These are phyloP conservation scores for Vigna trinervia DNA, from an alignment of 306 rosid genomes.

Conservation along the genomic window DNA sequence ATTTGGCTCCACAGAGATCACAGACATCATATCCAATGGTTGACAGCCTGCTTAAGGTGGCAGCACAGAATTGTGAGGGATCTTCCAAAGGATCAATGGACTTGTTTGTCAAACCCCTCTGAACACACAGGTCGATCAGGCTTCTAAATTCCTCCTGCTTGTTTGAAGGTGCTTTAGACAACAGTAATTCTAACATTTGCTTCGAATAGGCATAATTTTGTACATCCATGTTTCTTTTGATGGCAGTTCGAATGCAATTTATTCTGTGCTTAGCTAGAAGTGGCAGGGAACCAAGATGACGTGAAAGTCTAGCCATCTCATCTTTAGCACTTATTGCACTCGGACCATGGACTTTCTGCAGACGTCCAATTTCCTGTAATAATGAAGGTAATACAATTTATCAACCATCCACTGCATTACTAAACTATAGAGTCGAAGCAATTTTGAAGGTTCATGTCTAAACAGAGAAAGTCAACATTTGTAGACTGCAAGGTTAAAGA, in stretches of 20 bases:
- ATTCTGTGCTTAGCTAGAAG: slow-evolving; percentile 94
- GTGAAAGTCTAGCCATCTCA: slow-evolving; percentile 97
- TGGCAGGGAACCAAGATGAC: slow-evolving; percentile 95
- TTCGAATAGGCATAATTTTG: slow-evolving; percentile 86
- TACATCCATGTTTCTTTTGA: slow-evolving; percentile 95
- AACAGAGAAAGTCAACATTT: slow-evolving; percentile 24
- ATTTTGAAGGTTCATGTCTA: slow-evolving; percentile 29
- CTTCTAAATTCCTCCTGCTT: slow-evolving; percentile 92
- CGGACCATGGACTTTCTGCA: slow-evolving; percentile 89
- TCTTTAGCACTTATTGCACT: slow-evolving; percentile 96
- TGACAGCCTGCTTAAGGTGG: slow-evolving; percentile 93
- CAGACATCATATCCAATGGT: slow-evolving; percentile 97
- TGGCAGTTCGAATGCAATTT: slow-evolving; percentile 94
- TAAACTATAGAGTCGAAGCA: slow-evolving; percentile 23
- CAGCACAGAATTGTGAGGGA: slow-evolving; percentile 90
- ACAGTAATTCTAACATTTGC: slow-evolving; percentile 94
- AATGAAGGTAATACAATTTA: slow-evolving; percentile 5
- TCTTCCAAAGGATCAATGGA: slow-evolving; percentile 95
- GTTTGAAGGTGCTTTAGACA: slow-evolving; percentile 88
- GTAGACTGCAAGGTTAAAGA: neutral
- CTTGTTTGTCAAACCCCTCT: slow-evolving; percentile 89
- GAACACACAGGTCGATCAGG: slow-evolving; percentile 84
- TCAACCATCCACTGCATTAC: slow-evolving; percentile 20
- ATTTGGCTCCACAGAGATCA: slow-evolving; percentile 96
- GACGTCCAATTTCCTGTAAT: slow-evolving; percentile 90